These are phyloP conservation scores for Septoria linicola DNA, from an alignment of 2,329 filamentous ascomycete species.

Conservation along the genomic window DNA sequence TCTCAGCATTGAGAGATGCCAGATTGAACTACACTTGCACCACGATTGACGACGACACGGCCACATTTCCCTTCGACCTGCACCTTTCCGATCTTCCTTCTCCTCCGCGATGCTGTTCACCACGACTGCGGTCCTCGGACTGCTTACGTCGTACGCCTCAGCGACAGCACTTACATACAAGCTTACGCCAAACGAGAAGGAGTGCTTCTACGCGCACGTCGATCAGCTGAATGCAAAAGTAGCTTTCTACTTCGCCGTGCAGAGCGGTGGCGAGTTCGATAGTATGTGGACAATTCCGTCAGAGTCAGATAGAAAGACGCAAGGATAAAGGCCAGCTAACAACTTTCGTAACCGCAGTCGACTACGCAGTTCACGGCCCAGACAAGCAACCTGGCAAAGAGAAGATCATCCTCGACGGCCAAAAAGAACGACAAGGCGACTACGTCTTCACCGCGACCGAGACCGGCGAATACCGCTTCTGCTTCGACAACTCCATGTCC, in stretches of 20 bases:
- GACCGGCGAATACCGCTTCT: slow-evolving; percentile 88
- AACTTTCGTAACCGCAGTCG: slow-evolving; percentile 52
- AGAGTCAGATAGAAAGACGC: too few relatives aligned
- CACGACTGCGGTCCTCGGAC: slow-evolving; percentile 50
- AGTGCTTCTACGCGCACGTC: slow-evolving; percentile 87
- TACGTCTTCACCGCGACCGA: slow-evolving; percentile 95
- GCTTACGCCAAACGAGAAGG: slow-evolving; percentile 83
- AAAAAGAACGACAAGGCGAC: slow-evolving; percentile 92
- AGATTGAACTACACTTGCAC: too few relatives aligned
- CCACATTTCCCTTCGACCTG: too few relatives aligned
- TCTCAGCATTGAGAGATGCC: too few relatives aligned
- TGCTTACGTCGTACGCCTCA: slow-evolving; percentile 69
- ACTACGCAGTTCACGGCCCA: slow-evolving; percentile 84
- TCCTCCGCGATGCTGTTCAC: slow-evolving; percentile 14
- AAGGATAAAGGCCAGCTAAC: not conserved
- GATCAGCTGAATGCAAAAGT: slow-evolving; percentile 81
- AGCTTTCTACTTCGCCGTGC: slow-evolving; percentile 98
- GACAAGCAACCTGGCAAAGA: slow-evolving; percentile 50
- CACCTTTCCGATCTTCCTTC: too few relatives aligned
- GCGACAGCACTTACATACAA: slow-evolving; percentile 95
- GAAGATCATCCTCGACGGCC: slow-evolving; percentile 77
- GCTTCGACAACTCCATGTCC: slow-evolving; percentile 98
- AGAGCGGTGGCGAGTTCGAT: slow-evolving; percentile 98
- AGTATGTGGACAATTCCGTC: slow-evolving; percentile 25
- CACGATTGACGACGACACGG: too few relatives aligned